Evolutionary conservation across 805 yeast species (phyloP), one percentile per base, ranked within the genome.

Genomic region (Metschnikowia colocasiae): DNA sequence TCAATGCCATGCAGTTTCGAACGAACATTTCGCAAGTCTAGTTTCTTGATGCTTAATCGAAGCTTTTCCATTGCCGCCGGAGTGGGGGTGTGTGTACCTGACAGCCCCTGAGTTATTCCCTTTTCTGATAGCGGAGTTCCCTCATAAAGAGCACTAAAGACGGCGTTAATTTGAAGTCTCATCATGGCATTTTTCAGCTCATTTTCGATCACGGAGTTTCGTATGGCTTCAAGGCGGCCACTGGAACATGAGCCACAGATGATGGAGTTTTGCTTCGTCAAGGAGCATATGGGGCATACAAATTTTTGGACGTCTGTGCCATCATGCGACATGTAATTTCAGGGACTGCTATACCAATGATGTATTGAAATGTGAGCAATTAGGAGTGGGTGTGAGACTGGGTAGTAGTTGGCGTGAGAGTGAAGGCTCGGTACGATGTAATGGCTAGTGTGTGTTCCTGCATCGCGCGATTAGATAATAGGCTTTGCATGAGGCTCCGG

Each of bases 21-120:
- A 50, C 18, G 36, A 25, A 41, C 55, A 26, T 58, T 58, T 29
- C 52, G n/a, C 4, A 56, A 25, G 32, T 63, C 61, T 13, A 68
- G 55, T 48, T 64, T 69, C 29, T 61, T 59, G 35, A 71, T 56
- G 41, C 67, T 71, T 4, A 64, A 47, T 2, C 69, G 57, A 8
- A 71, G 49, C 13, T 55, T 45, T 16, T 61, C 58, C 3, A 68
- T 56, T 2, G 54, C 45, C 3, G 27, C 36, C 6, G 20, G n/a
- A 2, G 45, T 40, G 12, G 54, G 52, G 9, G 23, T 39, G 10
- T 46, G 50, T 6, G 41, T 31, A 2, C 35, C 23, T 13, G 26
- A 10, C 9, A 7, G 34, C 35, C 9, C 35, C 19, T 13, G 19
- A 8, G 16, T 6, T 3, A 4, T 6, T 8, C 16, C n/a, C 12